phyloP scores from a whole-genome alignment of 441 rosid species.

The Brassica hybrid region DNA sequence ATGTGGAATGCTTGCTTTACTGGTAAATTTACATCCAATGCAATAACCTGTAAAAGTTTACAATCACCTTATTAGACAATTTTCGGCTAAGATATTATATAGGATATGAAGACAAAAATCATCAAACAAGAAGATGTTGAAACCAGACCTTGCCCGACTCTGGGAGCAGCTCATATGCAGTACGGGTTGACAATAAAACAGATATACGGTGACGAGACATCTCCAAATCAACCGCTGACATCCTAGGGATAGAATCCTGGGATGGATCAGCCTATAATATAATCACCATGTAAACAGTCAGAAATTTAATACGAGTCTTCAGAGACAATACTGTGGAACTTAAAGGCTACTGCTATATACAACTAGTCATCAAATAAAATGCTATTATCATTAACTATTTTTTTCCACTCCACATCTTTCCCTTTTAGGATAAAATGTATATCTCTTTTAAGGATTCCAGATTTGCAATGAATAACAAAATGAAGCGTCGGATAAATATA shows the following conservation, averaged over 20 bases:
- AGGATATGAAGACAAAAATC: slow-evolving; percentile 24
- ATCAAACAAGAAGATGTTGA: slow-evolving; percentile 37
- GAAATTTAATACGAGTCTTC: slow-evolving; percentile 21
- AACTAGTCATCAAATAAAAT: slow-evolving; percentile 8
- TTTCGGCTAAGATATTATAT: slow-evolving; percentile 10
- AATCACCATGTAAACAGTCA: slow-evolving; percentile 34
- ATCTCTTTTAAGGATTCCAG: neutral
- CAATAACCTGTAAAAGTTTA: slow-evolving; percentile 55
- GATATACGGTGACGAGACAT: slow-evolving; percentile 69
- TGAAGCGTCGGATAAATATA: neutral
- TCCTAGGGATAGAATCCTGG: slow-evolving; percentile 53
- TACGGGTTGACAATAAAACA: slow-evolving; percentile 62
- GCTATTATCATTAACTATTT: neutral
- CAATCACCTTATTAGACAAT: slow-evolving; percentile 16
- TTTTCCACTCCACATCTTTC: slow-evolving; percentile 3
- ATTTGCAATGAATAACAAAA: neutral
- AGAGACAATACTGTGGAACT: slow-evolving; percentile 5
- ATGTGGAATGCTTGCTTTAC: slow-evolving; percentile 89
- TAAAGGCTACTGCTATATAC: slow-evolving; percentile 4
- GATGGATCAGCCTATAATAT: slow-evolving; percentile 48
- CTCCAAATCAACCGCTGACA: slow-evolving; percentile 62
- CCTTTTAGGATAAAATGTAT: neutral
- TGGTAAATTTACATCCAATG: slow-evolving; percentile 76
- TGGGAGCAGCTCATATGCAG: slow-evolving; percentile 81
- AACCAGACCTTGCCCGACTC: slow-evolving; percentile 84